Evolutionary conservation across 2,329 filamentous ascomycete species (phyloP).

Genomic region (Myrmaecium sp.): DNA sequence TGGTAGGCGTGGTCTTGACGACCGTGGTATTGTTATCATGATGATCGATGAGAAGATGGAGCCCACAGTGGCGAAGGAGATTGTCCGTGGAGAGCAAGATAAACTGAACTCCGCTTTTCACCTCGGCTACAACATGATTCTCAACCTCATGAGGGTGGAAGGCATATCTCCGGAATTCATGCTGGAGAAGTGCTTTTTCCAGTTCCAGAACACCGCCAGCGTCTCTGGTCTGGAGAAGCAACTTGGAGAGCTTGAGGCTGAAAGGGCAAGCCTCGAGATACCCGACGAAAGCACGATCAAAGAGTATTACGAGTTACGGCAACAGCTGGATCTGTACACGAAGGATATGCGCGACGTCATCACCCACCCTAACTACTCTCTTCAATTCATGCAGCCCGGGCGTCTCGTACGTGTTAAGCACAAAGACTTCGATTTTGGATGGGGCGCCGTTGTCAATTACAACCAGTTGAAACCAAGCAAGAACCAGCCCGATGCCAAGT

Average conservation of each 20-base stretch:
- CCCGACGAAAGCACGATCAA: conserved; percentile 76
- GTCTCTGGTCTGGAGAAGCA: conserved; percentile 71
- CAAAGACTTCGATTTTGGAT: conserved; percentile 69
- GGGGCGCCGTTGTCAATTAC: conserved; percentile 76
- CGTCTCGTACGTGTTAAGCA: conserved; percentile 76
- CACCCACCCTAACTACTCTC: conserved; percentile 73
- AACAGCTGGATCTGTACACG: conserved; percentile 67
- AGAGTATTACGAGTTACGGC: conserved; percentile 82
- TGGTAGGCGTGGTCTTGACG: conserved; percentile 90
- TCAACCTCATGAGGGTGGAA: conserved; percentile 93
- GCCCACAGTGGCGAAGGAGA: conserved; percentile 79
- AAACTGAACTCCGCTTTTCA: conserved; percentile 96
- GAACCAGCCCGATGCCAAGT: conserved; percentile 47
- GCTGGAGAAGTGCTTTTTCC: conserved; percentile 95
- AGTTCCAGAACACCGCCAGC: conserved; percentile 90
- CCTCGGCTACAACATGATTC: conserved; percentile 96
- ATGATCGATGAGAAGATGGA: conserved; percentile 98
- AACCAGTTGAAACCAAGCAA: conserved; percentile 48
- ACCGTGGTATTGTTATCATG: conserved; percentile 98
- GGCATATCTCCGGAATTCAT: conserved; percentile 98
- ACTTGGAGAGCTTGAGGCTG: conserved; percentile 58
- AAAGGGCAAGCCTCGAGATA: conserved; percentile 58
- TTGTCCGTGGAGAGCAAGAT: conserved; percentile 92
- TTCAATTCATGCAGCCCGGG: conserved; percentile 75
- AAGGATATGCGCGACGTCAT: conserved; percentile 86